These are phyloP conservation scores for Bromus sterilis DNA, from an alignment of 176 grass and related monocot species.

Conservation along the genomic window DNA sequence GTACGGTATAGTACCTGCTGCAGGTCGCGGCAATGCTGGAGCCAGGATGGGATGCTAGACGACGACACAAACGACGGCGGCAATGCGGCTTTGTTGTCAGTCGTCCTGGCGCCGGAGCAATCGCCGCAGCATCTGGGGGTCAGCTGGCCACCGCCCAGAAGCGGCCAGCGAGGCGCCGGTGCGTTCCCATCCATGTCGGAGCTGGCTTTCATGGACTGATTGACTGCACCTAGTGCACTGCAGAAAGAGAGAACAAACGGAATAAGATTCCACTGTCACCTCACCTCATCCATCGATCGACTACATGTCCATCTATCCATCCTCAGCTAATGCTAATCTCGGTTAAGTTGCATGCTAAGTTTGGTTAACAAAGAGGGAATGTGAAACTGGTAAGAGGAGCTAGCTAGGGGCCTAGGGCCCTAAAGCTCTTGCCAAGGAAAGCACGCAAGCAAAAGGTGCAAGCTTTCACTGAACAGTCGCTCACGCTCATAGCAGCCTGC, in stretches of 20 bases:
- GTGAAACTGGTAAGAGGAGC: conserved; percentile 22
- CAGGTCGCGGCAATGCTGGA: conserved; percentile 62
- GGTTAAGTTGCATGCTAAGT: background rate
- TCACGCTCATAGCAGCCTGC: conserved; percentile 15
- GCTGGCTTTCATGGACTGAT: conserved; percentile 42
- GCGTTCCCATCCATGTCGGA: conserved; percentile 38
- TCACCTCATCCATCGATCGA: conserved; percentile 21
- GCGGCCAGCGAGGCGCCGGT: conserved; percentile 40
- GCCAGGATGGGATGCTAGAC: conserved; percentile 74
- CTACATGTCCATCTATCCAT: too few relatives aligned
- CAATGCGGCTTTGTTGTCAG: conserved; percentile 31
- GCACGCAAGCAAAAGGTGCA: conserved; percentile 46
- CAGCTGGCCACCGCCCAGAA: conserved; percentile 37
- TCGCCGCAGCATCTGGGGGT: conserved; percentile 45
- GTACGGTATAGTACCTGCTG: conserved; percentile 25
- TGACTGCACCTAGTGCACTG: conserved; percentile 37
- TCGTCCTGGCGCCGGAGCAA: conserved; percentile 31
- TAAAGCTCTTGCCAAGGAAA: conserved; percentile 34
- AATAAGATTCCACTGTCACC: conserved; percentile 49
- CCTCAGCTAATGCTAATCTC: conserved; percentile 7
- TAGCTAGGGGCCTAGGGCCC: conserved; percentile 7
- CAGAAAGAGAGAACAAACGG: conserved; percentile 31
- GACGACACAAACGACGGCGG: conserved; percentile 26
- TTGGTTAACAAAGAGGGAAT: conserved; percentile 11
- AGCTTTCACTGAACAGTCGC: conserved; percentile 10